Evolutionary conservation across 148 eudicot genomes (phyloP).

Genomic region (Fagopyrum tataricum): DNA sequence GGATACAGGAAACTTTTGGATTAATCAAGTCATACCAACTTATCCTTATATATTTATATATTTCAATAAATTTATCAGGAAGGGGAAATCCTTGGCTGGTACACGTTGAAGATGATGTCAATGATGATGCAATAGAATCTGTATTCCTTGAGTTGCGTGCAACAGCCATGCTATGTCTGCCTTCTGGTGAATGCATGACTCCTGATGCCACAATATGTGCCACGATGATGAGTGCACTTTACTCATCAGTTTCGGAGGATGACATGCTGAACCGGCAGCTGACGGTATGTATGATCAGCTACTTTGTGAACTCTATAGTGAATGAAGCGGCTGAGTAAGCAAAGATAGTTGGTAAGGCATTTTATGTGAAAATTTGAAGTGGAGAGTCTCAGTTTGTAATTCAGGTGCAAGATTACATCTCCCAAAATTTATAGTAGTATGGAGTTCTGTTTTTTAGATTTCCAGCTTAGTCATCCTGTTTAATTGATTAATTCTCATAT

Average conservation of each 20-base stretch:
- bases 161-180: conserved; percentile 76
- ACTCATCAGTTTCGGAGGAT: conserved; percentile 71
- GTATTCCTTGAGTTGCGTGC: conserved; percentile 77
- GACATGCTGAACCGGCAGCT: conserved; percentile 62
- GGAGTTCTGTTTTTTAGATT: not conserved
- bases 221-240: conserved; percentile 76
- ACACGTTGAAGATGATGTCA: conserved; percentile 47
- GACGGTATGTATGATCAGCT: conserved; percentile 37
- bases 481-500: not conserved
- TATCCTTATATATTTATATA: not conserved
- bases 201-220: conserved; percentile 96
- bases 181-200: conserved; percentile 83
- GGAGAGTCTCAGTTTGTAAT: not conserved
- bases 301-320: not conserved
- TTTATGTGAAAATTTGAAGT: not conserved
- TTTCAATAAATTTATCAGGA: conserved; percentile 33
- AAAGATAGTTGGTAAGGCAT: not conserved
- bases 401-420: not conserved
- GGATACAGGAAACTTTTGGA: not conserved
- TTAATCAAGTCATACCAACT: not conserved
- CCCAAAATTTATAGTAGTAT: not conserved
- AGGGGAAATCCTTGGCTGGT: conserved; percentile 71
- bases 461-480: not conserved
- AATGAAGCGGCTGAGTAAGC: not conserved
- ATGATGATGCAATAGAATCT: conserved; percentile 40